Base-by-base conservation (phyloP, 1,139 yeast species). In the Candida sp. region DNA sequence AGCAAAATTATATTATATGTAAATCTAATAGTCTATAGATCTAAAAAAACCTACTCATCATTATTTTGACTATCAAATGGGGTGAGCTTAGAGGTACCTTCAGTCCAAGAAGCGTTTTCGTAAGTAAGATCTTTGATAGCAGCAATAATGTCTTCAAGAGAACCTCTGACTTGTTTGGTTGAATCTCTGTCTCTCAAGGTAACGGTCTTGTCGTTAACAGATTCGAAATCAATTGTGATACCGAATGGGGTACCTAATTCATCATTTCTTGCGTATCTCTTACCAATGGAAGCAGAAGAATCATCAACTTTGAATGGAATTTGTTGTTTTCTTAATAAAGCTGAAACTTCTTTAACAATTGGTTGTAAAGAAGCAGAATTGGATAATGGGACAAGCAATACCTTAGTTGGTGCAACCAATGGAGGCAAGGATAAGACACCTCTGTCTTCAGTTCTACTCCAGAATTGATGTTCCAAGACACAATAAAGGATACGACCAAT, bases 181-280 rank as follows among this genome's bases (percentile, higher is more conserved):
- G 96, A 79, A 66, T 95, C 99, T 76, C 99, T 89, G 70, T 95
- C 99, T 79, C 99, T 89, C 61, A 95, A 79, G 39, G 99, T 95
- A 53, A 95, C 87, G 12, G 97, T 84, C 43, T 82, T 82, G 61
- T 95, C 98, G 65, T 87, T 82, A 50, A 87, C 81, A 43, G 97
- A 85, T 53, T 95, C 98, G 67, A 95, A 95, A 70, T 95, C 99
- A 57, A 95, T 87, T 53, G 99, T 95, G 66, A 95, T 82, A 68
- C 99, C 99, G 62, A 93, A 95, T 56, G 99, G 99, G 46, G 99
- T 95, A 68, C 99, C 99, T 66, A 95, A 81, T 73, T 95, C 99
- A 68, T 95, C 99, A 67, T 95, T 95, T 76, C 99, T 88, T 49
- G 99, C 91, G 61, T 95, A 95, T 74, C 99, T 87, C 77, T 91